Base-by-base conservation (phyloP, 768 basidiomycete genomes). In the Naganishia antarctica region DNA sequence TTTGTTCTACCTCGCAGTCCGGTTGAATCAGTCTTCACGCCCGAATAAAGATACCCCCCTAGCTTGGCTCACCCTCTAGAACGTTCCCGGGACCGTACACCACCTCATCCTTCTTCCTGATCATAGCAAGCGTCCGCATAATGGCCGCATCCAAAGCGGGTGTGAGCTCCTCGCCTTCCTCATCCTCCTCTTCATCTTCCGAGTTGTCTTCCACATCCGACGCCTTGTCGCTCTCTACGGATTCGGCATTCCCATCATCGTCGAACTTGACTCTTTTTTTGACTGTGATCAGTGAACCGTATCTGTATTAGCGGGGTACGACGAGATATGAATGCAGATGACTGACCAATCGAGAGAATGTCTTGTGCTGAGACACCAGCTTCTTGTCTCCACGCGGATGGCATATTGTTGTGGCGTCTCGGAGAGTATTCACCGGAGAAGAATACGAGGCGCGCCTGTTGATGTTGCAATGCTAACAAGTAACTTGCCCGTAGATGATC, bases 61-160 rank as follows among this genome's bases (percentile, higher is more conserved):
- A 16, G 23, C 46, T 9, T 21, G 26, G 47, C 72, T 34, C 62
- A 90, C 91, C 90, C 75, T 89, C 85, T 70, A 93, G 91, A 0
- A 98, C 84, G 66, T 83, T 85, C 15, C 80, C 82, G 0, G 79
- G 74, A 65, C 89, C 82, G 71, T 99, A 97, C 31, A 99, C 94
- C 0, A 80, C 82, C 0, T 92, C 91, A 73, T 93, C 90, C 69
- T 83, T 87, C 60, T 83, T 82, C 74, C 84, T 84, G 61, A 98
- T 96, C 70, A 86, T 83, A 0, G 87, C 89, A 9, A 99, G 81
- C 0, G 91, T 98, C 50, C 91, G 82, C 43, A 98, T 82, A 70
- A 98, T 96, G 21, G 96, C 96, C 46, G 86, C 96, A 71, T 97
- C 94, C 53, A 97, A 84, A 0, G 86, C 87, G 4, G 92, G 91